Evolutionary conservation across 75 land plant genomes (phyloP).

Genomic region (Isoetes taiwanensis): DNA sequence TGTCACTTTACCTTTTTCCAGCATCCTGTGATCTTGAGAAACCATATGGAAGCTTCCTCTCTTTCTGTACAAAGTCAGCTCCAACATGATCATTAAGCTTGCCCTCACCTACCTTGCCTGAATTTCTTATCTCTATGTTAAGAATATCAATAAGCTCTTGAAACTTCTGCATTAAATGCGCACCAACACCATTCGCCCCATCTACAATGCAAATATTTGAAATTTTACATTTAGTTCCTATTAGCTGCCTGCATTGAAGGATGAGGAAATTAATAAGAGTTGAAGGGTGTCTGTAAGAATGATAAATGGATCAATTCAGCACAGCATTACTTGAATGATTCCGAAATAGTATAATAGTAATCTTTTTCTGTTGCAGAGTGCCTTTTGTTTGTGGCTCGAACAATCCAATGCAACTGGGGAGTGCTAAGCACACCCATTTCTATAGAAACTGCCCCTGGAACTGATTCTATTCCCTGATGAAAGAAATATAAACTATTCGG

Average conservation of each 20-base stretch:
- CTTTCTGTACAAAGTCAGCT: constrained; percentile 97
- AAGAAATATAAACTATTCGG: constrained; percentile 5
- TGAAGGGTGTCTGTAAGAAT: background rate
- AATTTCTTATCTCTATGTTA: constrained; percentile 54
- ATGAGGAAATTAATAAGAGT: background rate
- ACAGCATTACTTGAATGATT: constrained; percentile 45
- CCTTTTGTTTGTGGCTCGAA: constrained; percentile 56
- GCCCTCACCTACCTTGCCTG: constrained; percentile 60
- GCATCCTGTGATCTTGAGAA: constrained; percentile 39
- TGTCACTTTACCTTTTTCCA: constrained; percentile 64
- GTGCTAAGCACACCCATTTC: constrained; percentile 84
- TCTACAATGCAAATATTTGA: constrained; percentile 35
- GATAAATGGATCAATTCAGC: background rate
- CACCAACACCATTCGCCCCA: constrained; percentile 98
- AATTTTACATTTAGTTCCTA: background rate
- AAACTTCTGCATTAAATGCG: constrained; percentile 44
- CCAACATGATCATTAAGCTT: constrained; percentile 82
- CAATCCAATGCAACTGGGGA: constrained; percentile 98
- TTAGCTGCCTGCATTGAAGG: background rate
- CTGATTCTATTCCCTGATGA: constrained; percentile 57
- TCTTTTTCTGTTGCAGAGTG: constrained; percentile 47
- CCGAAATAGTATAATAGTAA: constrained; percentile 49
- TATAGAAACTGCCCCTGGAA: constrained; percentile 41
- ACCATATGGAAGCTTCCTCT: constrained; percentile 52
- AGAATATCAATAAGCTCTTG: constrained; percentile 25